Evolutionary conservation across 2,329 filamentous ascomycete species (phyloP), one percentile per base, ranked within the genome.

Genomic region (Colletotrichum acutatum): DNA sequence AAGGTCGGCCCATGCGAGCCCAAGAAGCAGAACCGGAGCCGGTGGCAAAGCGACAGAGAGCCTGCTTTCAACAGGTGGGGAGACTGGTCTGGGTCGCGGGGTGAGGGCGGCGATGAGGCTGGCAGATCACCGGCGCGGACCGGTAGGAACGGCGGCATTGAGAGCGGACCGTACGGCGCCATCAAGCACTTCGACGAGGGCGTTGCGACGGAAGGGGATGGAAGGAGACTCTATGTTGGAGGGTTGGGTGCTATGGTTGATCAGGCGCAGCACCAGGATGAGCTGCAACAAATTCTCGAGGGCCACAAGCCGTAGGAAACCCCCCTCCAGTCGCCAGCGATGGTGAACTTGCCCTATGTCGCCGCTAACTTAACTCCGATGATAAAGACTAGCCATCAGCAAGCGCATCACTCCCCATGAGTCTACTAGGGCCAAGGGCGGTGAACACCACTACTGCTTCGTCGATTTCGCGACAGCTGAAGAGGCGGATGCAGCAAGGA

Each of bases 1-100:
- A 92, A 90, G 79, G 88, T 93, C 75, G 90, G 91, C 49, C 90
- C 90, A 1, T 91, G 91, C 75, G 85, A 91, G 72, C 88, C 89
- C n/a, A 91, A 89, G 80, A 78, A 78, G 70, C 74, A 75, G 60
- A 74, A 77, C 64, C 68, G 74, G 22, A 62, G 75, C 24, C 68
- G 66, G 42, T 63, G 75, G 49, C 71, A 74, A 30, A 70, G 64
- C 65, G 75, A 76, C 3, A 70, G 80, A 28, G 76, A 74, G 19
- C 74, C 78, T 1, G 75, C 77, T 19, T 83, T 83, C 71, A 80
- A 83, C 71, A 81, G 85, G 49, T 86, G 85, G 86, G 85, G 84
- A 4, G 80, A 86, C 71, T 87, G 85, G 85, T 80, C 78, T 14
- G 72, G 76, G 19, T 42, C 37, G 30, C 30, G 74, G 64, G 59